Percentiles rank a stretch among this genome's conserved stretches.
phyloP scores from a whole-genome alignment of 495 filamentous ascomycete genomes.

The Lophium mytilinum region DNA sequence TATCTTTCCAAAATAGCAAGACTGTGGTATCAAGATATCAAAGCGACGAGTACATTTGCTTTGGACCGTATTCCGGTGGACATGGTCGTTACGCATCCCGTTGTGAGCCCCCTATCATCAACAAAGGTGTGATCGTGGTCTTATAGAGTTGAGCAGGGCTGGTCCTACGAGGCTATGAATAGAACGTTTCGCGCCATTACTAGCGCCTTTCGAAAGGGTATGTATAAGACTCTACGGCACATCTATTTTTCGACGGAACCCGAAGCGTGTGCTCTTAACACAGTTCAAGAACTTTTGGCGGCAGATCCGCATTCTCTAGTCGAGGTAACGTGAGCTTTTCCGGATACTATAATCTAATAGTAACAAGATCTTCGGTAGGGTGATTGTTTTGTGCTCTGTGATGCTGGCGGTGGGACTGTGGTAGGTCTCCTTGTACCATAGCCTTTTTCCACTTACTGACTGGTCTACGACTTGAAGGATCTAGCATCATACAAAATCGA shows the following conservation, averaged over 20 bases:
- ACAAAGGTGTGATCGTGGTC: neutral
- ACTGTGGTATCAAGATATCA: constrained; percentile 4
- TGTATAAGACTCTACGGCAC: constrained; percentile 28
- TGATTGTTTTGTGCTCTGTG: constrained; percentile 3
- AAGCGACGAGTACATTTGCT: constrained; percentile 5
- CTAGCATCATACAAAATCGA: neutral
- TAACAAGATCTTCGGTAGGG: neutral
- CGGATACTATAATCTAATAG: no score
- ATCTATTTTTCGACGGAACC: constrained; percentile 2
- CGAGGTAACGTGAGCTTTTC: constrained; percentile 11
- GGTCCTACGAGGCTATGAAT: constrained; percentile 32
- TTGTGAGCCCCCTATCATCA: constrained; percentile 24
- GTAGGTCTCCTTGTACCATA: neutral
- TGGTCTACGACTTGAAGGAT: neutral
- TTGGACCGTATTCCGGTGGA: constrained; percentile 25
- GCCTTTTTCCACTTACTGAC: neutral
- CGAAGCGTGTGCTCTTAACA: constrained; percentile 29
- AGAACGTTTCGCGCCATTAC: constrained; percentile 29
- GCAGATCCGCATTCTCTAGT: constrained; percentile 22
- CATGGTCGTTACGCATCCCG: constrained; percentile 33
- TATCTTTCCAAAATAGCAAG: constrained; percentile 28
- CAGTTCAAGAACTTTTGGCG: constrained; percentile 19
- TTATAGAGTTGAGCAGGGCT: constrained; percentile 17
- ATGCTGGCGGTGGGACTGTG: constrained; percentile 1
- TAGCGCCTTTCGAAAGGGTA: constrained; percentile 19